Base-by-base conservation (phyloP, 345 rosid species). In the Cochlearia excelsa region DNA sequence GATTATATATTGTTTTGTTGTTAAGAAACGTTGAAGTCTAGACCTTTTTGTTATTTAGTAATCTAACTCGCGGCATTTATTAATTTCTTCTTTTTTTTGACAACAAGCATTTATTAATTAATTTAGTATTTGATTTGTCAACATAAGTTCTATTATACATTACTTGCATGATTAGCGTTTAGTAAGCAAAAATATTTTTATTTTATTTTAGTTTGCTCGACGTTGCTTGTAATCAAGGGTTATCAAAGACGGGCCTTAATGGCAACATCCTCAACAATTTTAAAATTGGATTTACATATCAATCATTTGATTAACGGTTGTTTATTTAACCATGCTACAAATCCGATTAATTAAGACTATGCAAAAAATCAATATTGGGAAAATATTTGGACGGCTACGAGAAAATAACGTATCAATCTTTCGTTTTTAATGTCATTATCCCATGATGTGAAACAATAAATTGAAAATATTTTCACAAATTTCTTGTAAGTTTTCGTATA, bases 141-240 rank as follows among this genome's bases (percentile, higher is more conserved):
- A 54, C 57, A 56, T 50, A 70, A 62, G 30, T 56, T 63, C 38
- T 29, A 62, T 56, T 44, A 63, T 38, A 54, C 60, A 51, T 70
- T 63, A 50, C 59, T 57, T 70, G 65, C 60, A 63, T 70, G 69
- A 63, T 51, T 70, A 31, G n/a, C 31, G 69, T 44, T 57, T 46
- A 69, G 60, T 57, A 70, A 3, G 55, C 69, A 44, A 56, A 54
- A 44, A 4, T 42, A 33, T 5, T 7, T n/a, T 8, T 54, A 16
- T 41, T 51, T 10, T 39, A 29, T 28, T 54, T 5, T 49, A 37
- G 43, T 47, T 16, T 56, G 26, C 37, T 63, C 54, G 47, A 70
- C 65, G 55, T 70, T 70, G 74, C 72, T 68, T 68, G 50, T 40
- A 68, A 54, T 23, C 67, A 53, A 60, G 67, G 72, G 72, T 60